Percentiles rank a stretch among this genome's conserved stretches.
Conservation (phyloP, 257 asterid species). For the Solanum ossicruentum region DNA sequence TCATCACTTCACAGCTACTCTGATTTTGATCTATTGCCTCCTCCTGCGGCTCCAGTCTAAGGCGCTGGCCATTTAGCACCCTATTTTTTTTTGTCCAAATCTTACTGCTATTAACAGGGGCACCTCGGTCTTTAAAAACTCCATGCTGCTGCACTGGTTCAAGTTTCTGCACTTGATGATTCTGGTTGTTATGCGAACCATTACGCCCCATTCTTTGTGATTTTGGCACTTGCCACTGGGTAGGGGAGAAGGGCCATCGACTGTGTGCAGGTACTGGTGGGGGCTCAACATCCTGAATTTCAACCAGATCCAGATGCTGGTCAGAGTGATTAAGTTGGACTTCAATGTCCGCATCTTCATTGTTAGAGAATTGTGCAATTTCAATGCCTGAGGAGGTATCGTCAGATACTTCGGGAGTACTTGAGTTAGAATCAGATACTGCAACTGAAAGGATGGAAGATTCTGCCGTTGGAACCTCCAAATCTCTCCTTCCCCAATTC, state of each 20-base stretch:
- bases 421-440: constrained; percentile 17
- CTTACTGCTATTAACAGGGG: constrained; percentile 27
- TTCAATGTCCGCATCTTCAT: constrained; percentile 30
- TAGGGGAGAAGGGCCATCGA: constrained; percentile 13
- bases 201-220: constrained; percentile 37
- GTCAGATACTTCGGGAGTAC: constrained; percentile 16
- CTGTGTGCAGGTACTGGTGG: constrained; percentile 17
- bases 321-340: constrained; percentile 18
- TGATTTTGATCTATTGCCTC: constrained; percentile 22
- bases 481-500: constrained; percentile 13
- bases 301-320: constrained; percentile 17
- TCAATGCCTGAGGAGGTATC: constrained; percentile 18
- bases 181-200: constrained; percentile 29
- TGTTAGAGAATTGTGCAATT: constrained; percentile 24
- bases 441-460: constrained; percentile 30
- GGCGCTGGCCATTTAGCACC: constrained; percentile 26
- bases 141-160: constrained; percentile 42
- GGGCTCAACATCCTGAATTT: constrained; percentile 28
- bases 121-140: constrained; percentile 29
- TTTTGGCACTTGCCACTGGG: constrained; percentile 47
- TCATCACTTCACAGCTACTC: constrained; percentile 44
- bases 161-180: constrained; percentile 30
- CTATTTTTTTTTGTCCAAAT: constrained; percentile 70
- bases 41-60: constrained; percentile 17
- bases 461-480: constrained; percentile 33